Evolutionary conservation across 768 basidiomycete species (phyloP), one percentile per base, ranked within the genome.

Genomic region (Pleurotus djamor): DNA sequence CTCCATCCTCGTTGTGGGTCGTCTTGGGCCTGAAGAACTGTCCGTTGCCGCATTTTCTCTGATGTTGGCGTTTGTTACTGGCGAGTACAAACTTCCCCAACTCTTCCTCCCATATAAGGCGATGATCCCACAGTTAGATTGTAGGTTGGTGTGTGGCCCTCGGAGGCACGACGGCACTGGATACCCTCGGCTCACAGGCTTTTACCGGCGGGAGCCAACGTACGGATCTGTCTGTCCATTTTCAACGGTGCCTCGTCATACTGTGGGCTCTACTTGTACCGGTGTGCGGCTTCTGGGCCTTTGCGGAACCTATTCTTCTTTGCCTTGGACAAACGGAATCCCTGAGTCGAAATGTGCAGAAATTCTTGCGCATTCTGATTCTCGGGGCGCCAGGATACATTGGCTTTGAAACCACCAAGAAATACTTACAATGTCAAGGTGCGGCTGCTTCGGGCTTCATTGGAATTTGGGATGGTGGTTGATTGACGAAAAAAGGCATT

Each of bases 381-480:
- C 47, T 86, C 43, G 88, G 83, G 1, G 87, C 85, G 0, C 91
- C 91, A 0, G 89, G 83, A 2, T 90, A 89, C 66, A 83, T 90
- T 64, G 88, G 83, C 2, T 90, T 90, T 59, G 88, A 92, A 68
- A 85, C 83, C 59, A 73, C 91, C 64, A 91, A 91, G 69, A 91
- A 89, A 70, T 92, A 90, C 69, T 69, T 92, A 28, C 90, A 91
- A 66, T 90, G 88, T 59, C 89, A 92, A 76, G 89, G 88, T 87
- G 59, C 62, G 16, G 12, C 10, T 51, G 34, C 52, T 37, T 47
- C 10, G 33, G 12, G 13, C 35, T 35, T n/a, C 33, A 4, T 21
- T 41, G 13, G 43, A 1, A 32, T 48, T 28, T 28, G 21, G 21
- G 59, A 44, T 43, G 48, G 51, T 49, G 51, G 10, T 58, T 14